These are phyloP conservation scores for Lophiotrema nucula DNA, from an alignment of 495 filamentous ascomycete species.

Conservation along the genomic window DNA sequence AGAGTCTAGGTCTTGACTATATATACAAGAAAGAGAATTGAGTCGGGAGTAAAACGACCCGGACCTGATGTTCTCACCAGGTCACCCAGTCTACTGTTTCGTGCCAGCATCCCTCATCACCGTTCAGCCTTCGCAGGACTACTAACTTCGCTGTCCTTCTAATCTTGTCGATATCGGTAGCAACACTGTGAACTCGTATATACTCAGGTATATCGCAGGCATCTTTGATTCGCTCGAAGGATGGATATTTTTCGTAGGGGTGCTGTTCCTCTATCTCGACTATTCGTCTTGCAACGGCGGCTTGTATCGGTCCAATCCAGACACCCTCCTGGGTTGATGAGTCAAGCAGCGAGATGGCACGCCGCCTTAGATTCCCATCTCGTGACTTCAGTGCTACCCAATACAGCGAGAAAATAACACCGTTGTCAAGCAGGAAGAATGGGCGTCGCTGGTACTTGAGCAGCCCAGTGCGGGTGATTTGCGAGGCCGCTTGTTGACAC, in stretches of 20 bases:
- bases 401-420: slow-evolving; percentile 21
- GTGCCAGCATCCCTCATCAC: slow-evolving; percentile 14
- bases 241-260: slow-evolving; percentile 8
- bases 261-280: slow-evolving; percentile 26
- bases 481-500: not conserved
- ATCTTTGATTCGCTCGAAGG: slow-evolving; percentile 8
- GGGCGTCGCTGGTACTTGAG: not conserved
- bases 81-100: slow-evolving; percentile 22
- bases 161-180: slow-evolving; percentile 8
- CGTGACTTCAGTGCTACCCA: slow-evolving; percentile 19
- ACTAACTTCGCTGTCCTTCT: slow-evolving; percentile 6
- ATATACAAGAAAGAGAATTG: too few species aligned
- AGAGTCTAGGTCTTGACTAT: too few species aligned
- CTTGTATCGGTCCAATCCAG: slow-evolving; percentile 22
- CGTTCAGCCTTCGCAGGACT: not conserved
- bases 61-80: too few species aligned
- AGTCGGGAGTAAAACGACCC: too few species aligned
- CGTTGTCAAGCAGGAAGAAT: slow-evolving; percentile 24
- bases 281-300: slow-evolving; percentile 12
- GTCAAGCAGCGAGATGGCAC: slow-evolving; percentile 11
- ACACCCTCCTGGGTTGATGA: slow-evolving; percentile 20
- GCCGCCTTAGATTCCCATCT: slow-evolving; percentile 18
- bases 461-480: not conserved
- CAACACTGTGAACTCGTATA: slow-evolving; percentile 17
- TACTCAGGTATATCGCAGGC: slow-evolving; percentile 17